A percentile compares a stretch with the other conserved stretches of the same genome.
Conservation (phyloP, 768 basidiomycete species). For the Termitomyces sp. region DNA sequence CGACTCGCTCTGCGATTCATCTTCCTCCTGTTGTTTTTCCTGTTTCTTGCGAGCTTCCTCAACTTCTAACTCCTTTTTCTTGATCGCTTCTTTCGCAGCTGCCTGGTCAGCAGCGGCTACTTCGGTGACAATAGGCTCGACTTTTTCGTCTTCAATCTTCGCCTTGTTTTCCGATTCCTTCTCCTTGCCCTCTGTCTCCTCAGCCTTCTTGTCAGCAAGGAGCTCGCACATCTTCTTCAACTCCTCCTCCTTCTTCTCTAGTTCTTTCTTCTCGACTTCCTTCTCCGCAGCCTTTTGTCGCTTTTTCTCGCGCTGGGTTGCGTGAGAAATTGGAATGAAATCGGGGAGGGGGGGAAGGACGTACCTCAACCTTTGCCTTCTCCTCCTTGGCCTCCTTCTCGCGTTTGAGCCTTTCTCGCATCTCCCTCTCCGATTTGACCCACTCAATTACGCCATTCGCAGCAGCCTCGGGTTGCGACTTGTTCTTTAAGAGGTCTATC, state of each 20-base stretch:
- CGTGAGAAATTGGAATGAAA: slow-evolving; percentile 4
- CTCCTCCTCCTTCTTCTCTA: slow-evolving; percentile 62
- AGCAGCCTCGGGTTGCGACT: slow-evolving; percentile 75
- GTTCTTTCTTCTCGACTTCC: slow-evolving; percentile 55
- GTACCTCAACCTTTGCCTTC: slow-evolving; percentile 63
- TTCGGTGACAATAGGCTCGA: slow-evolving; percentile 16
- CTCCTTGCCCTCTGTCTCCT: slow-evolving; percentile 38
- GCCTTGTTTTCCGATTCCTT: slow-evolving; percentile 21
- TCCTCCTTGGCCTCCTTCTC: slow-evolving; percentile 71
- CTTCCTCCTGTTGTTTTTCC: slow-evolving; percentile 18
- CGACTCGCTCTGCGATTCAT: slow-evolving; percentile 21
- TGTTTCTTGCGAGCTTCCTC: slow-evolving; percentile 19
- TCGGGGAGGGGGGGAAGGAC: slow-evolving; percentile 15
- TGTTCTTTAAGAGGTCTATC: slow-evolving; percentile 76
- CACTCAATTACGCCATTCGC: slow-evolving; percentile 62
- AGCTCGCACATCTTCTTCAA: slow-evolving; percentile 47
- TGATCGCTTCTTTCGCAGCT: slow-evolving; percentile 19
- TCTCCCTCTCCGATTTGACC: slow-evolving; percentile 71
- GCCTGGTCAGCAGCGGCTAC: slow-evolving; percentile 26
- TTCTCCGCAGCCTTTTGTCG: slow-evolving; percentile 51
- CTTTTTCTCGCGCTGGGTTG: slow-evolving; percentile 40
- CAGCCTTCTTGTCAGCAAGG: slow-evolving; percentile 42
- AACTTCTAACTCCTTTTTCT: slow-evolving; percentile 20
- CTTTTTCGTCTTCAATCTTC: slow-evolving; percentile 20
- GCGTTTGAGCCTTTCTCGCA: slow-evolving; percentile 65